Evolutionary conservation across 345 rosid genomes (phyloP).

Genomic region (Linum usitatissimum): DNA sequence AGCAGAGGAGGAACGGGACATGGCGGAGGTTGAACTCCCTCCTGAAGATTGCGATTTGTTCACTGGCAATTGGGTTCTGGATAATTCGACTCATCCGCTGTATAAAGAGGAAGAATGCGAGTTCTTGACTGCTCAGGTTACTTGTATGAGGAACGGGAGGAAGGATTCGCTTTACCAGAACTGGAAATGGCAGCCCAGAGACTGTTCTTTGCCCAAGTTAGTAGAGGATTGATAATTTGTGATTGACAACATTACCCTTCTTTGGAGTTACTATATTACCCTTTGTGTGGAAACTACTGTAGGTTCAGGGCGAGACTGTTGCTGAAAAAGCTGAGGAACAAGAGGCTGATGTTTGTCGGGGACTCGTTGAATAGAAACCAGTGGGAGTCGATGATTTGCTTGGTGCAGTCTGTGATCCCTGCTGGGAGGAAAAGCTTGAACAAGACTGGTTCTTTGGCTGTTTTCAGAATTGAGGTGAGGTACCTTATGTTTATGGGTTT

Average conservation of each 20-base stretch:
- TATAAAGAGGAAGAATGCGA: slow-evolving; percentile 78
- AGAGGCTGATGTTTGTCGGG: slow-evolving; percentile 93
- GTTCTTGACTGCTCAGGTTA: slow-evolving; percentile 71
- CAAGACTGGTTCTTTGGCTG: slow-evolving; percentile 48
- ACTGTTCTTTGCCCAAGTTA: slow-evolving; percentile 76
- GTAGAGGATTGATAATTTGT: not conserved
- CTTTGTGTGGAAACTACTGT: not conserved
- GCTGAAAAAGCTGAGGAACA: slow-evolving; percentile 79
- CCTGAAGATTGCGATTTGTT: slow-evolving; percentile 77
- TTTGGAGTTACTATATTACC: no score
- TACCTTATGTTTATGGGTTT: slow-evolving; percentile 5
- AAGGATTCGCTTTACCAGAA: slow-evolving; percentile 69
- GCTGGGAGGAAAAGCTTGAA: slow-evolving; percentile 53
- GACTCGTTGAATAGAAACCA: slow-evolving; percentile 93
- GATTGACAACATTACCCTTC: no score
- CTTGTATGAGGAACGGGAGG: slow-evolving; percentile 88
- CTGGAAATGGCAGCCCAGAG: slow-evolving; percentile 95
- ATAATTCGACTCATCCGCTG: slow-evolving; percentile 52
- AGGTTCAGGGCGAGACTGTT: slow-evolving; percentile 67
- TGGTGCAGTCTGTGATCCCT: slow-evolving; percentile 75
- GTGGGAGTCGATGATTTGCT: slow-evolving; percentile 97
- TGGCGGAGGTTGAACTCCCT: slow-evolving; percentile 40
- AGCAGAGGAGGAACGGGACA: slow-evolving; percentile 6
- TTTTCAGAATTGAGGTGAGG: slow-evolving; percentile 84
- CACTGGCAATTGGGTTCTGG: slow-evolving; percentile 74